Conservation (phyloP, 2,329 filamentous ascomycete species). For the Colletotrichum cereale region DNA sequence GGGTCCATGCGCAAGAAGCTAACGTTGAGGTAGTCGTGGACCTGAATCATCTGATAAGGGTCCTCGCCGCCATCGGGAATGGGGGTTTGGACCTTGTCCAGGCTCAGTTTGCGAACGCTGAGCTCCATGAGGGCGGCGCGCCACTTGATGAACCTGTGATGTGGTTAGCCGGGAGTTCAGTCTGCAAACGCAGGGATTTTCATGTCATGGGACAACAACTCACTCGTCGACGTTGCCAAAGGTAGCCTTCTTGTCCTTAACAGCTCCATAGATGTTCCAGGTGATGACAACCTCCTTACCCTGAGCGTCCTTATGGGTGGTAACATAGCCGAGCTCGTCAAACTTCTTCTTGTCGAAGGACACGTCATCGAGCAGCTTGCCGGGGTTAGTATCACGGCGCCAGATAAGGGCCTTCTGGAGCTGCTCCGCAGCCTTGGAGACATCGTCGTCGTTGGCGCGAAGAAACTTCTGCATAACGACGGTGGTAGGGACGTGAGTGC, state of each 20-base stretch:
- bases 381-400: slow-evolving; percentile 82
- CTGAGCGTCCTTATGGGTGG: slow-evolving; percentile 71
- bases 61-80: slow-evolving; percentile 82
- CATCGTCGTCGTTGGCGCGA: slow-evolving; percentile 85
- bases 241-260: slow-evolving; percentile 84
- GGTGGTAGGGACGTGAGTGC: slow-evolving; percentile 77
- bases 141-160: slow-evolving; percentile 85
- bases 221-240: slow-evolving; percentile 88
- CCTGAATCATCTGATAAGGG: slow-evolving; percentile 90
- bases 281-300: slow-evolving; percentile 76
- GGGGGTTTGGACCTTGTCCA: slow-evolving; percentile 75
- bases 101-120: slow-evolving; percentile 79
- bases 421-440: slow-evolving; percentile 81
- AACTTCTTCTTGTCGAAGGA: slow-evolving; percentile 79
- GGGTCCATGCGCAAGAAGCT: slow-evolving; percentile 88
- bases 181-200: background rate
- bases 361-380: slow-evolving; percentile 72
- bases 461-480: slow-evolving; percentile 94
- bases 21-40: slow-evolving; percentile 92
- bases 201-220: slow-evolving; percentile 49
- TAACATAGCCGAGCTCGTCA: slow-evolving; percentile 83
- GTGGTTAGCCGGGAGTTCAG: slow-evolving; percentile 2
- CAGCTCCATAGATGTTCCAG: slow-evolving; percentile 93
- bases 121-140: slow-evolving; percentile 92
- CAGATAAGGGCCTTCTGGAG: slow-evolving; percentile 84